A percentile compares a stretch with the other conserved stretches of the same genome.
These are phyloP conservation scores for Trichoderma asperellum DNA, from an alignment of 2,329 filamentous ascomycete species.

Conservation along the genomic window DNA sequence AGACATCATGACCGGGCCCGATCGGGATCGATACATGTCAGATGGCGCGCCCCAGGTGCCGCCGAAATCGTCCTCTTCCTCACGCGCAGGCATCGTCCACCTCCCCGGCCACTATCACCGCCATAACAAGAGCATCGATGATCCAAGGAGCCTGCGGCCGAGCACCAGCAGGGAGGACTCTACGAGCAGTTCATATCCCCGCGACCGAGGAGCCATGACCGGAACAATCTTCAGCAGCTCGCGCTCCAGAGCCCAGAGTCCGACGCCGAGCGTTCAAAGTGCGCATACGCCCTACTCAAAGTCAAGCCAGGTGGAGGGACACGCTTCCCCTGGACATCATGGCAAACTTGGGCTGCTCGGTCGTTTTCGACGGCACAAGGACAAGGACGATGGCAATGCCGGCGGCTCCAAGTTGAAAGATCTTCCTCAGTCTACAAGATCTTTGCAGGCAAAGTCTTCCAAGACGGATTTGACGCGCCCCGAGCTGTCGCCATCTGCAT, in stretches of 20 bases:
- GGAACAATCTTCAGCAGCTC: constrained; percentile 49
- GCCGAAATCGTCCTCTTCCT: constrained; percentile 65
- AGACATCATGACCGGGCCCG: constrained; percentile 68
- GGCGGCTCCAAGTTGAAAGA: constrained; percentile 48
- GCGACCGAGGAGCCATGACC: constrained; percentile 55
- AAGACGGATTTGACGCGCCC: constrained; percentile 51
- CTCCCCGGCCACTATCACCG: constrained; percentile 66
- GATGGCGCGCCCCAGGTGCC: constrained; percentile 54
- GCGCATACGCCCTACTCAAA: constrained; percentile 53
- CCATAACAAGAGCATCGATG: constrained; percentile 72
- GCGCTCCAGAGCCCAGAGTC: constrained; percentile 72
- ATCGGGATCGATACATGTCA: constrained; percentile 66
- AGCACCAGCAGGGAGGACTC: constrained; percentile 73
- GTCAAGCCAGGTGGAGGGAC: constrained; percentile 55
- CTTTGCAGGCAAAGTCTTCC: constrained; percentile 56
- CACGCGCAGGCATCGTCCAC: constrained; percentile 64
- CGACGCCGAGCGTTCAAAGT: constrained; percentile 75
- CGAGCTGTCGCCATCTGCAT: constrained; percentile 46
- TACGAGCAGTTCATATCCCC: constrained; percentile 51
- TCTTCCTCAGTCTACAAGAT: constrained; percentile 57
- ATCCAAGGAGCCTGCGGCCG: constrained; percentile 69
- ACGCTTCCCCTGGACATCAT: constrained; percentile 62
- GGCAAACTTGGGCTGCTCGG: constrained; percentile 56
- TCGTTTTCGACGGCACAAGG: constrained; percentile 56
- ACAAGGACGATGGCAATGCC: constrained; percentile 55